A percentile compares a stretch with the other conserved stretches of the same genome.
Conservation (phyloP, 176 grass and related monocot species). For the Phoenix dactylifera region DNA sequence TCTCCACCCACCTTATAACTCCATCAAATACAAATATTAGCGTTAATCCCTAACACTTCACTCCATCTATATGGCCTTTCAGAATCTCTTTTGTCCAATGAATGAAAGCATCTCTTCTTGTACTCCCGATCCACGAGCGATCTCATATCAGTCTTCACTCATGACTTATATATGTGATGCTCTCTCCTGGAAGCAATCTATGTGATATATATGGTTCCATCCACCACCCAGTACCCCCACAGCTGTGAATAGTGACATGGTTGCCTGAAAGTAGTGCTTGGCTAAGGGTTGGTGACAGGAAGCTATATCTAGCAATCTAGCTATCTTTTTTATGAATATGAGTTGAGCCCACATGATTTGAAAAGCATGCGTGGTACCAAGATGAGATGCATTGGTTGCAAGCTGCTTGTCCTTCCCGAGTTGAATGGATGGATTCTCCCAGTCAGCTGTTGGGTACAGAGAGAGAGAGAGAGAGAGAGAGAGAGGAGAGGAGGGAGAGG, state of each 20-base stretch:
- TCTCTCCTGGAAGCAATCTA: neutral
- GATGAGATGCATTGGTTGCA: constrained; percentile 24
- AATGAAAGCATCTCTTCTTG: constrained; percentile 1
- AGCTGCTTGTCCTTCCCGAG: constrained; percentile 24
- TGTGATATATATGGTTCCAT: neutral
- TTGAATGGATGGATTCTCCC: constrained; percentile 20
- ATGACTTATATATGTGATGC: neutral
- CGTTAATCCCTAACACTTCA: neutral
- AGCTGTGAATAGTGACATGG: constrained; percentile 3
- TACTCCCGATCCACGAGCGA: neutral
- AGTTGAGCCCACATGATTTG: constrained; percentile 26
- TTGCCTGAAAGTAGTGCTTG: neutral
- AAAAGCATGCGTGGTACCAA: constrained; percentile 13
- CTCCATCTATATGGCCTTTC: neutral
- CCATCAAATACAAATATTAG: neutral
- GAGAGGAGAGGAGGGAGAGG: constrained; percentile 17
- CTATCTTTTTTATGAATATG: constrained; percentile 31
- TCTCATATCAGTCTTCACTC: neutral
- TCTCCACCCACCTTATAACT: too few species aligned
- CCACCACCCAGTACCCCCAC: neutral
- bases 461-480: constrained; percentile 11
- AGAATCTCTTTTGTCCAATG: neutral
- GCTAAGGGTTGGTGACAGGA: neutral
- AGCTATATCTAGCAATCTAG: constrained; percentile 19
- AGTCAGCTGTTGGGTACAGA: neutral